Evolutionary conservation across 495 filamentous ascomycete species (phyloP), one percentile per base, ranked within the genome.

Genomic region (Chlorociboria aeruginascens): DNA sequence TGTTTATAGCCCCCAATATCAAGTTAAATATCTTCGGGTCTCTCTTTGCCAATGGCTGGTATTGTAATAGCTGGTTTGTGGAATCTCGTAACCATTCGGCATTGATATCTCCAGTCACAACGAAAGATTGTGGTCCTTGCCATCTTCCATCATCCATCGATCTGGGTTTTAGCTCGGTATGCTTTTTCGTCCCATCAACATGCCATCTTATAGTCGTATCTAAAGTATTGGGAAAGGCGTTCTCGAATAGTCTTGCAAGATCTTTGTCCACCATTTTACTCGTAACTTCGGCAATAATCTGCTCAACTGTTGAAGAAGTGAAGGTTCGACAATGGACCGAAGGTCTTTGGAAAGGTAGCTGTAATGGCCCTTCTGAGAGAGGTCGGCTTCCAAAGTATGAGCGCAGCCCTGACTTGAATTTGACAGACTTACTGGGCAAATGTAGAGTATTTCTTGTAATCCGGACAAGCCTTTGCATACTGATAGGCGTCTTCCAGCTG

Each of bases 21-120:
- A 99, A 69, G 41, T 73, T 81, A 56, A 81, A 74, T 39, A 97
- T 77, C 8, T 62, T 68, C 43, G 75, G 71, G 60, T 97, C 92
- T 50, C 84, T 81, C 50, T 77, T 82, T 1, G 89, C 87, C 14
- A 99, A 69, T 1, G 70, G 61, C 56, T 96, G 92, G 58, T 99
- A 99, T 39, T 89, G 88, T 4, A 77, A 74, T 12, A 99, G 64
- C 61, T 99, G 92, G 66, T 97, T 97, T 8, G 93, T 96, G 36
- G 89, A 95, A 65, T 99, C 92, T 42, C 92, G 82, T 37, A 99
- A 68, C 92, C 92, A 99, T 66, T 97, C 92, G 6, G 92, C 92
- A 57, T 96, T 83, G 61, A 99, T 99, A 58, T 99, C 92, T n/a
- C 90, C 90, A 0, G 92, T 99, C 40, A 99, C 93, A 51, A 99